Evolutionary conservation across 192 early-diverging fungal species (phyloP).

Genomic region (Irineochytrium annulatum): DNA sequence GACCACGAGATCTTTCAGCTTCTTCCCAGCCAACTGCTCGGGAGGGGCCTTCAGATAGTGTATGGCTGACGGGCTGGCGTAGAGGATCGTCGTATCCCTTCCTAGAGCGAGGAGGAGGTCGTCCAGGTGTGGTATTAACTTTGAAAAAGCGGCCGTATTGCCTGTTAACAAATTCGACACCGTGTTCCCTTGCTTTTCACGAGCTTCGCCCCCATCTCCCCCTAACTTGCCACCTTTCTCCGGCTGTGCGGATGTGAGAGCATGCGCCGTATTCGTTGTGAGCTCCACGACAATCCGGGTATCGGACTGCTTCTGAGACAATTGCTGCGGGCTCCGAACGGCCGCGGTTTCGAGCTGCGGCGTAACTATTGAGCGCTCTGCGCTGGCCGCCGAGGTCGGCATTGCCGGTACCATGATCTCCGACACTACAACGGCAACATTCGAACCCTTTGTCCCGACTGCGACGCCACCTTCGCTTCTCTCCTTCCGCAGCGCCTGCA

Average conservation of each 20-base stretch:
- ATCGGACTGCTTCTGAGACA: no score
- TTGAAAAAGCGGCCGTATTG: background rate
- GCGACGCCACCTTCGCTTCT: background rate
- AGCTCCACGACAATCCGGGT: no score
- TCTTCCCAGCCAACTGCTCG: background rate
- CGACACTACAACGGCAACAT: no score
- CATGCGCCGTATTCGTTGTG: background rate
- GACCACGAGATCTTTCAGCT: background rate
- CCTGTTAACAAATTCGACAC: background rate
- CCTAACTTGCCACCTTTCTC: no score
- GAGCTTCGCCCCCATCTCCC: no score
- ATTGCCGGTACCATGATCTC: no score
- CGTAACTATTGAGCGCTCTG: no score
- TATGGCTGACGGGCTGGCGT: background rate
- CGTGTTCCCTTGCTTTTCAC: background rate
- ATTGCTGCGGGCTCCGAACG: background rate
- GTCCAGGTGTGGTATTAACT: background rate
- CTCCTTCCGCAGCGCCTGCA: background rate
- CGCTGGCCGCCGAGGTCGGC: no score
- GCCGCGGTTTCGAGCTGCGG: background rate
- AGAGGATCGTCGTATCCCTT: slow-evolving; percentile 6
- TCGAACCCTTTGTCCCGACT: background rate
- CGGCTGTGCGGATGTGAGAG: background rate
- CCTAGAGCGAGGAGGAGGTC: background rate
- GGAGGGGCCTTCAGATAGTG: background rate